Conservation (phyloP, 2,329 filamentous ascomycete genomes). For the Paecilomyces fulvus region DNA sequence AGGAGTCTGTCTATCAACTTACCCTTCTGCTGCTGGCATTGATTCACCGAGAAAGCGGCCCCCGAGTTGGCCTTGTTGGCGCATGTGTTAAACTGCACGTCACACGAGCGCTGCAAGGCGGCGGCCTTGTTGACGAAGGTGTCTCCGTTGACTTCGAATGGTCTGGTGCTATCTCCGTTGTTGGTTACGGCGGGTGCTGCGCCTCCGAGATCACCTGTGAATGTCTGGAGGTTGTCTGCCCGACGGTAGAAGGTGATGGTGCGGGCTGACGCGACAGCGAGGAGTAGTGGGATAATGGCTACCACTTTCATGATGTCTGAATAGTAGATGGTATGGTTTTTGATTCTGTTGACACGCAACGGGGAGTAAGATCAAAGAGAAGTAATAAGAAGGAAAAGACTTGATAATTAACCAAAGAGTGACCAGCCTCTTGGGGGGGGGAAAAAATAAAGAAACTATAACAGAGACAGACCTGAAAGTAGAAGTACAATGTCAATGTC, state of each 20-base stretch:
- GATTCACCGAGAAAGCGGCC: conserved; percentile 29
- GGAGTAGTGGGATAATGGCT: not conserved
- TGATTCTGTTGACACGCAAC: not conserved
- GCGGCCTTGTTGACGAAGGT: conserved; percentile 50
- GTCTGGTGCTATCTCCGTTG: conserved; percentile 42
- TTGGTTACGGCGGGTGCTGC: conserved; percentile 45
- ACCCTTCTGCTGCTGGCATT: conserved; percentile 49
- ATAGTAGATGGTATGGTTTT: not conserved
- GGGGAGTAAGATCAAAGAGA: not conserved
- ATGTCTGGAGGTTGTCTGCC: conserved; percentile 17
- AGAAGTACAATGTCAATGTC: not conserved
- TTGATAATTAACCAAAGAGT: conserved; percentile 1
- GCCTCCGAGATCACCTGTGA: conserved; percentile 44
- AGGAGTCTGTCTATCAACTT: not conserved
- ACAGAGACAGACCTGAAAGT: not conserved
- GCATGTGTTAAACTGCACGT: conserved; percentile 56
- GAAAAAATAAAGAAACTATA: not conserved
- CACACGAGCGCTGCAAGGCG: conserved; percentile 53
- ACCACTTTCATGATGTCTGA: not conserved
- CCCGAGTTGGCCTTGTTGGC: conserved; percentile 49
- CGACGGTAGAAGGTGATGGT: not conserved
- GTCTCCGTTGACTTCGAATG: conserved; percentile 49
- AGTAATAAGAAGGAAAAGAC: not conserved
- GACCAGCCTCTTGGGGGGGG: conserved; percentile 4
- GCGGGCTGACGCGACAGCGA: conserved; percentile 1